Evolutionary conservation across 2,329 filamentous ascomycete species (phyloP).

Genomic region (Colletotrichum cereale): DNA sequence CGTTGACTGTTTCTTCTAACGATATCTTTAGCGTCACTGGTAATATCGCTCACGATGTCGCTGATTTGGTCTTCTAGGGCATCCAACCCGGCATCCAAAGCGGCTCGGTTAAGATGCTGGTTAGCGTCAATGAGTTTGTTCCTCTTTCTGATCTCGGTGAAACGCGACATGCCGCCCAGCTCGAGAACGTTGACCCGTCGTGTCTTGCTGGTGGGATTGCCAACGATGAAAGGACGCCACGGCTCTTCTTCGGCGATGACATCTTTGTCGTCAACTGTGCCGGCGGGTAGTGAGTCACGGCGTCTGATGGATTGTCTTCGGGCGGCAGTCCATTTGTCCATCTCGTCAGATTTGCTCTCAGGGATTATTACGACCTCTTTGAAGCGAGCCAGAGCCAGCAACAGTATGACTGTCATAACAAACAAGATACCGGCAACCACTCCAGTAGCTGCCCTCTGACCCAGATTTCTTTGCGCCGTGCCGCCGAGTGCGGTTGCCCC

Average conservation of each 20-base stretch:
- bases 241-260: constrained; percentile 64
- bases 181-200: constrained; percentile 80
- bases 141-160: constrained; percentile 77
- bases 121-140: constrained; percentile 67
- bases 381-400: constrained; percentile 73
- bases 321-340: constrained; percentile 64
- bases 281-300: constrained; percentile 54
- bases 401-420: constrained; percentile 72
- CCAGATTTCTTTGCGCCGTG: constrained; percentile 73
- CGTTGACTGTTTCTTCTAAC: constrained; percentile 31
- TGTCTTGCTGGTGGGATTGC: constrained; percentile 76
- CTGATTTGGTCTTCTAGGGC: constrained; percentile 54
- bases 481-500: constrained; percentile 77
- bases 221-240: constrained; percentile 79
- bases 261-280: constrained; percentile 44
- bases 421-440: constrained; percentile 77
- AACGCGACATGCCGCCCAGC: constrained; percentile 75
- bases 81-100: constrained; percentile 51
- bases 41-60: constrained; percentile 51
- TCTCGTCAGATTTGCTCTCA: constrained; percentile 66
- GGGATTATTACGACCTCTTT: constrained; percentile 78
- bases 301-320: constrained; percentile 63
- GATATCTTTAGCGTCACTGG: constrained; percentile 49
- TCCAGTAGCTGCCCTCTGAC: constrained; percentile 76
- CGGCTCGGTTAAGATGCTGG: constrained; percentile 52